These are phyloP conservation scores for Agaricus sinodeliciosus DNA, from an alignment of 768 basidiomycete species.

Conservation along the genomic window DNA sequence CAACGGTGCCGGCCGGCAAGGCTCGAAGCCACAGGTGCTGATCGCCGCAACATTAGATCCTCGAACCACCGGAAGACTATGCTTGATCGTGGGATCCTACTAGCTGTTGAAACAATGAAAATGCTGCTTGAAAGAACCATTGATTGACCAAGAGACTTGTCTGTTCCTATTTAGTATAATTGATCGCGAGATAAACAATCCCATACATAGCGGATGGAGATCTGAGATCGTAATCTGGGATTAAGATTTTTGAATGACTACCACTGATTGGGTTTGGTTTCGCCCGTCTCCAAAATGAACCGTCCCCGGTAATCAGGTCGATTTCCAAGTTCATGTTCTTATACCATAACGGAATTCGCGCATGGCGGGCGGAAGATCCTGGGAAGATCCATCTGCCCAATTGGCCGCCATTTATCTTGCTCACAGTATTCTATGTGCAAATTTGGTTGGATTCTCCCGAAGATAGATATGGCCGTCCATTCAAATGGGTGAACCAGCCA, in stretches of 20 bases:
- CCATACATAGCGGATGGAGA: neutral
- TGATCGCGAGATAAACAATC: no score
- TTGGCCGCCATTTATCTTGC: neutral
- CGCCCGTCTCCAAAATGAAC: constrained; percentile 8
- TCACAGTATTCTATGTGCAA: neutral
- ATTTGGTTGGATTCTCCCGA: neutral
- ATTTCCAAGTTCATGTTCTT: neutral
- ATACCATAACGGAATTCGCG: neutral
- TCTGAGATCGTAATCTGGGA: constrained; percentile 1
- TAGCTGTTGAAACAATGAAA: no score
- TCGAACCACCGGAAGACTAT: neutral
- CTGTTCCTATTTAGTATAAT: neutral
- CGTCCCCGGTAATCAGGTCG: constrained; percentile 9
- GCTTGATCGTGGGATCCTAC: neutral
- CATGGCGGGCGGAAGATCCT: no score
- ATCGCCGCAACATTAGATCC: neutral
- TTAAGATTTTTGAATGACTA: neutral
- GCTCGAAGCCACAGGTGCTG: neutral
- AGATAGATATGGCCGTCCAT: no score
- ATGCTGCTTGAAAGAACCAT: neutral
- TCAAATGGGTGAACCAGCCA: neutral
- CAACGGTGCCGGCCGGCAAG: constrained; percentile 9
- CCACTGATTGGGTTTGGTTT: constrained; percentile 7
- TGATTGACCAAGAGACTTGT: constrained; percentile 4
- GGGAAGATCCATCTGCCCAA: no score